These are phyloP conservation scores for Luffa aegyptiaca DNA, from an alignment of 306 rosid genomes.

Conservation along the genomic window DNA sequence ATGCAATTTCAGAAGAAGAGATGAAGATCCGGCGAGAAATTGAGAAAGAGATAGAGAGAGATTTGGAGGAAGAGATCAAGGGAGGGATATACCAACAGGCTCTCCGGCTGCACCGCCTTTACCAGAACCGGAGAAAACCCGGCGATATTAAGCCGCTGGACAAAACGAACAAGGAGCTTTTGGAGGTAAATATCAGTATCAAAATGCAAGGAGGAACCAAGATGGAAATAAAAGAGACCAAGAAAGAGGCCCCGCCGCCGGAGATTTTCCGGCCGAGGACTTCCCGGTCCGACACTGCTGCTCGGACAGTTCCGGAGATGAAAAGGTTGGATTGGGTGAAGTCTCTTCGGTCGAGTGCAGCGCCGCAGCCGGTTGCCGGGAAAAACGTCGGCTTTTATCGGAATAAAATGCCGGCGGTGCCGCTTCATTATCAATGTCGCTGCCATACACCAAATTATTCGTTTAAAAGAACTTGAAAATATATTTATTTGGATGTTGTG, in stretches of 20 bases:
- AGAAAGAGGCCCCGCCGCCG: slow-evolving; percentile 10
- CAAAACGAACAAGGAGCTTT: slow-evolving; percentile 11
- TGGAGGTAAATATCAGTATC: slow-evolving; percentile 50
- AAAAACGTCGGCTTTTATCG: neutral
- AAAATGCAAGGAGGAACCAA: slow-evolving; percentile 50
- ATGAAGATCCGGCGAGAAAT: slow-evolving; percentile 49
- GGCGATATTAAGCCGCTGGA: neutral
- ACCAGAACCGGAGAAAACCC: slow-evolving; percentile 27
- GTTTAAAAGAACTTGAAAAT: neutral
- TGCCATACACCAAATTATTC: neutral
- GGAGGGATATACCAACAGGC: slow-evolving; percentile 50
- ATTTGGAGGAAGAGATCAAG: slow-evolving; percentile 61
- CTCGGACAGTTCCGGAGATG: neutral
- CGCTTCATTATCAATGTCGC: neutral
- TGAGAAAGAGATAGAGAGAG: slow-evolving; percentile 51
- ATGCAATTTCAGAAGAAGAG: slow-evolving; percentile 32
- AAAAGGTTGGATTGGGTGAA: slow-evolving; percentile 57
- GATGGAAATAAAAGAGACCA: slow-evolving; percentile 46
- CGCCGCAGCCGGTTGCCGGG: slow-evolving; percentile 11
- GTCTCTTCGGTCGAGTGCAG: slow-evolving; percentile 28
- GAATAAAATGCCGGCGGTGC: neutral
- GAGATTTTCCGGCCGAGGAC: slow-evolving; percentile 14
- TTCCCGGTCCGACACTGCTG: neutral
- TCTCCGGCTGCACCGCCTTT: slow-evolving; percentile 41
- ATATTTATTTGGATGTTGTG: neutral